A percentile compares a stretch with the other conserved stretches of the same genome.
Conservation (phyloP, 805 yeast genomes). For the Monosporozyma servazzii region DNA sequence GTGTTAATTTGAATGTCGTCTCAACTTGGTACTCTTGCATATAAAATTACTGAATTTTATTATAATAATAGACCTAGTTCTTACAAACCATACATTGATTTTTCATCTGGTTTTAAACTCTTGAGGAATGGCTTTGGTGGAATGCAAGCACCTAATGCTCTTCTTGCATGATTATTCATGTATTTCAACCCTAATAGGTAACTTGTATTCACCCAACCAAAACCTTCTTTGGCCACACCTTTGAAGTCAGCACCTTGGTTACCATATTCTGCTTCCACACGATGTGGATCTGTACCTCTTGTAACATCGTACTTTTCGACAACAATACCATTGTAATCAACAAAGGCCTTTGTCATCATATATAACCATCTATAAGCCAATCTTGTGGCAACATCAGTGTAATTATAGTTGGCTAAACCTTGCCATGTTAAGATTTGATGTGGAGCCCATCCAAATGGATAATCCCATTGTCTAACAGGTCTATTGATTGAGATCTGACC, state of each 20-base stretch:
- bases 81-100: slow-evolving; percentile 28
- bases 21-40: neutral
- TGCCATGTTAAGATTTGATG: slow-evolving; percentile 93
- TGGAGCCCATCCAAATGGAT: slow-evolving; percentile 98
- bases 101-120: slow-evolving; percentile 37
- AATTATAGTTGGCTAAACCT: slow-evolving; percentile 71
- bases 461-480: slow-evolving; percentile 97
- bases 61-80: neutral
- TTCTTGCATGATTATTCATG: slow-evolving; percentile 53
- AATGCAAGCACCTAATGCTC: slow-evolving; percentile 74
- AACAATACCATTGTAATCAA: slow-evolving; percentile 86
- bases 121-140: slow-evolving; percentile 58
- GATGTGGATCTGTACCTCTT: slow-evolving; percentile 72
- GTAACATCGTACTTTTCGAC: slow-evolving; percentile 94
- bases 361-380: slow-evolving; percentile 82
- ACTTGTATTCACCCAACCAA: slow-evolving; percentile 96
- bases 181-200: slow-evolving; percentile 63
- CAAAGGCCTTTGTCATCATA: slow-evolving; percentile 82
- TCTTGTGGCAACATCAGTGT: slow-evolving; percentile 51
- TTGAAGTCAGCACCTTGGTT: slow-evolving; percentile 89
- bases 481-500: slow-evolving; percentile 59
- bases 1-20: neutral
- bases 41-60: neutral
- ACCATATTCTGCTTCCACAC: slow-evolving; percentile 93
- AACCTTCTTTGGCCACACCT: slow-evolving; percentile 92